Conservation (phyloP, 352 stramenopile genomes). For the Globisporangium parvum region DNA sequence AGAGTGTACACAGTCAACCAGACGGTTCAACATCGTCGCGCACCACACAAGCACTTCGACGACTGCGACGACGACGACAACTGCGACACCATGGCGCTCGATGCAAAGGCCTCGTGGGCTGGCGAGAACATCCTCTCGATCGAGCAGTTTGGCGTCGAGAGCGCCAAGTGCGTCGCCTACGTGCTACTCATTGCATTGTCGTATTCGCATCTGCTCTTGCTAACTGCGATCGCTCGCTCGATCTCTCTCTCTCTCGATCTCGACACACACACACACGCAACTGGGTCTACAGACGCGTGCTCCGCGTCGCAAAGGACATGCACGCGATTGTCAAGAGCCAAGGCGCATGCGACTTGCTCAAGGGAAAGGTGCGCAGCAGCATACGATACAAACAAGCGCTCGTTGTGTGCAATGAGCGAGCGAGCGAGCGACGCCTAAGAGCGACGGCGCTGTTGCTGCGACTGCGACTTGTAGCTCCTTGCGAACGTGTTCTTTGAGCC, state of each 20-base stretch:
- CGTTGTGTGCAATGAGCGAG: too few relatives aligned
- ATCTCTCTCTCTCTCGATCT: too few relatives aligned
- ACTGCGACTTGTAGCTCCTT: conserved; percentile 74
- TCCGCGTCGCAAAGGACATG: conserved; percentile 78
- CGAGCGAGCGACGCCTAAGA: background rate
- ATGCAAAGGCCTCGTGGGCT: conserved; percentile 53
- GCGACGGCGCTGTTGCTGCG: background rate
- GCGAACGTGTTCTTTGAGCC: conserved; percentile 98
- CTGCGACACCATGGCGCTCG: conserved; percentile 28
- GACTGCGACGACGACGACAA: conserved; percentile 4
- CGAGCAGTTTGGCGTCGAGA: conserved; percentile 70
- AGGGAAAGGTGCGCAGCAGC: conserved; percentile 54
- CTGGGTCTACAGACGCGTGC: conserved; percentile 48
- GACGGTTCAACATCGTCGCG: conserved; percentile 7
- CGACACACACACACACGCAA: too few relatives aligned
- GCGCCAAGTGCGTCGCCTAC: conserved; percentile 44
- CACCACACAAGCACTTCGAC: conserved; percentile 2
- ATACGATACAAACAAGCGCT: background rate
- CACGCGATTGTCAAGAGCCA: conserved; percentile 73
- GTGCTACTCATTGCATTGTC: background rate
- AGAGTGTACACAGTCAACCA: background rate
- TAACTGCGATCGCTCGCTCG: background rate
- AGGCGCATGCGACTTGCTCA: conserved; percentile 68
- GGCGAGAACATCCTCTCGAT: conserved; percentile 77
- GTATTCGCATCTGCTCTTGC: background rate